These are phyloP conservation scores for Cymbopogon flexuosus DNA, from an alignment of 202 grass and related monocot species.

Conservation along the genomic window DNA sequence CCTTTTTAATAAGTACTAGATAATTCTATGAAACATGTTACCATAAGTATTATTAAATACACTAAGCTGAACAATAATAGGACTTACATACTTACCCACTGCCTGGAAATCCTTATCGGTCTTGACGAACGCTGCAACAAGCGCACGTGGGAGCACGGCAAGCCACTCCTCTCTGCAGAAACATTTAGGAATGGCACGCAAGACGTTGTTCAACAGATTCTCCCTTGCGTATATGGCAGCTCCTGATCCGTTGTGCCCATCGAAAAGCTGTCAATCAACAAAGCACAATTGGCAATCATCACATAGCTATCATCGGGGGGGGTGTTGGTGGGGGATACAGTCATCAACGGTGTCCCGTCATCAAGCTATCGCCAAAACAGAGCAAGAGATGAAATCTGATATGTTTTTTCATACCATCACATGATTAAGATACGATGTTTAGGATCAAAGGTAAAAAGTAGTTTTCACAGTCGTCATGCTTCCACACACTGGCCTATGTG, in stretches of 20 bases:
- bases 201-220: constrained; percentile 80
- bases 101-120: constrained; percentile 88
- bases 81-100: constrained; percentile 40
- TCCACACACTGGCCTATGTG: not conserved
- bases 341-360: not conserved
- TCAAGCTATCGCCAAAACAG: not conserved
- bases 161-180: constrained; percentile 84
- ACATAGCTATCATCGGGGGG: not conserved
- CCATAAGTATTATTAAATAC: not conserved
- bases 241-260: constrained; percentile 86
- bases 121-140: constrained; percentile 91
- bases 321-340: no score
- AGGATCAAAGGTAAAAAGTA: not conserved
- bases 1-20: not conserved
- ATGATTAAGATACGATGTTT: not conserved
- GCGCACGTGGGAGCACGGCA: constrained; percentile 69
- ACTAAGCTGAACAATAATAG: constrained; percentile 5
- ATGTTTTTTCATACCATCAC: not conserved
- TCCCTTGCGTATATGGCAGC: constrained; percentile 82
- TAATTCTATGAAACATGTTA: not conserved
- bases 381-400: not conserved
- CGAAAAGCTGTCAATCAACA: constrained; percentile 57
- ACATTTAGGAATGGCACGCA: constrained; percentile 67
- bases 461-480: not conserved
- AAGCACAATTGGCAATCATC: not conserved